Evolutionary conservation across 768 basidiomycete species (phyloP), one percentile per base, ranked within the genome.

Genomic region (Suillus subaureus): DNA sequence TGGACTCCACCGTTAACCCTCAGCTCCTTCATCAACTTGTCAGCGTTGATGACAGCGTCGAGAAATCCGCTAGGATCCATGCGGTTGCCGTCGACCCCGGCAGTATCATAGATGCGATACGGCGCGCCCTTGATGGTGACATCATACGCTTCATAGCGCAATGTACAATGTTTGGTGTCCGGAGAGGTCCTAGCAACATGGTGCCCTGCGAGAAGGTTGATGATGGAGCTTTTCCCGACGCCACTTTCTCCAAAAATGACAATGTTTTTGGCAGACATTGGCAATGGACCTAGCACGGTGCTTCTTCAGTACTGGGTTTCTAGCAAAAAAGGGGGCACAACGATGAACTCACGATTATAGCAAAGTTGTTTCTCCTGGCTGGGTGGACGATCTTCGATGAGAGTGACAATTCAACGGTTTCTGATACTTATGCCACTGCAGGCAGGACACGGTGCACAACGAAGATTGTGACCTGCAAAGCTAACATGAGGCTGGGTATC

Each of bases 101-200:
- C 35, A 28, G 66, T 66, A 21, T 66, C 66, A 26, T 64, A 66
- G 31, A 47, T 55, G 37, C 62, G 47, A 66, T 71, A 80, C 13
- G 39, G 62, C 28, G 39, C 65, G 40, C 57, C 70, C 1, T 49
- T 15, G 61, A 79, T 72, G 40, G 21, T 62, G 33, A 74, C 68
- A 4, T 70, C 55, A 65, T 82, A 78, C 2, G 65, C 35, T 1
- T 64, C 63, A 58, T 65, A 73, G 13, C 73, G 64, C 45, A 80
- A 73, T 1, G 83, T 84, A 65, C 78, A 80, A 6, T 80, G 79
- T 2, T 66, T 49, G 13, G 76, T 76, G n/a, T 74, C 70, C 12
- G 74, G 68, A 23, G 79, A 81, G 18, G 74, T 75, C 21, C 54
- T 61, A 18, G 81, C 81, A 7, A 66, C 63, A 9, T 74, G 62